phyloP scores from a whole-genome alignment of 1,284 basidiomycete genomes.

The Boletus austroedulis region DNA sequence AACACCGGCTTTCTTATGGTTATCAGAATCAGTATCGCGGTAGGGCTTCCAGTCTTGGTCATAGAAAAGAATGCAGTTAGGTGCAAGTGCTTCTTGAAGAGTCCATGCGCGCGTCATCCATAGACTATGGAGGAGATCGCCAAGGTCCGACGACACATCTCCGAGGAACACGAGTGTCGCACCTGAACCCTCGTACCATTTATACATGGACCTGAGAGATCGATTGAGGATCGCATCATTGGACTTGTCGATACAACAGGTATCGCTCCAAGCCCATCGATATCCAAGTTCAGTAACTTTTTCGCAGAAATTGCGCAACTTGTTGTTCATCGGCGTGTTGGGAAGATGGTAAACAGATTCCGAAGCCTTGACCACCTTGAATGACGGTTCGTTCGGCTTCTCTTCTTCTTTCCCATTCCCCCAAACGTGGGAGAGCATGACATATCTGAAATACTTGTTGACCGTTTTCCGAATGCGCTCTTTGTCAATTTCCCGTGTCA shows the following conservation, averaged over 20 bases:
- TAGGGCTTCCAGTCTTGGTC: conserved; percentile 9
- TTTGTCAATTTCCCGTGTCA: neutral
- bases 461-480: neutral
- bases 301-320: conserved; percentile 3
- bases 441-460: conserved; percentile 1
- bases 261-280: neutral
- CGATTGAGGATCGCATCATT: neutral
- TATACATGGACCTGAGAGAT: conserved; percentile 7
- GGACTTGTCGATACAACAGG: conserved; percentile 3
- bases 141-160: neutral
- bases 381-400: neutral
- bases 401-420: conserved; percentile 2
- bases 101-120: conserved; percentile 5
- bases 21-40: neutral
- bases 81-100: conserved; percentile 4
- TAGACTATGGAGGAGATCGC: neutral
- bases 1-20: conserved; percentile 4
- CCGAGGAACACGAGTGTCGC: conserved; percentile 1
- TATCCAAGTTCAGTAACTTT: neutral
- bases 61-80: conserved; percentile 10
- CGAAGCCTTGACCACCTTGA: neutral
- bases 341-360: neutral
- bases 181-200: conserved; percentile 3
- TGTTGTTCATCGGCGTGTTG: neutral
- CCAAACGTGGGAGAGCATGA: conserved; percentile 8